Evolutionary conservation across 768 basidiomycete genomes (phyloP).

Genomic region (Coprinopsis sp.): DNA sequence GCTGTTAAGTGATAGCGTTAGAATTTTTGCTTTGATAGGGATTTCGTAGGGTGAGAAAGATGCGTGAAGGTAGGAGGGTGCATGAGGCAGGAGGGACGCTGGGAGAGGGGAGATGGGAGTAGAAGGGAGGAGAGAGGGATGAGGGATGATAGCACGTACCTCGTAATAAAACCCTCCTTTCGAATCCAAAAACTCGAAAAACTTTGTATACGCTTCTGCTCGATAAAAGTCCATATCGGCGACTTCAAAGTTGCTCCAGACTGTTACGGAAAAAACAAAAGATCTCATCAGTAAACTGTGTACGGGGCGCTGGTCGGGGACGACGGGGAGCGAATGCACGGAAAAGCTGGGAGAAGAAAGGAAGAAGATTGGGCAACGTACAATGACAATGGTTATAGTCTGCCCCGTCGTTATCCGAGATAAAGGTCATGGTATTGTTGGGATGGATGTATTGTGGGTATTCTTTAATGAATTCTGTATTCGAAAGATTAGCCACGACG

Average conservation of each 20-base stretch:
- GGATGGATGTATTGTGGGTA: slow-evolving; percentile 58
- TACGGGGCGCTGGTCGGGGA: too few species aligned
- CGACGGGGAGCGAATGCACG: too few species aligned
- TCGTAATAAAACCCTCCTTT: slow-evolving; percentile 92
- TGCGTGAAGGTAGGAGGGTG: neutral
- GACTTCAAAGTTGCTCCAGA: slow-evolving; percentile 93
- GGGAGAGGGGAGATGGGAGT: slow-evolving; percentile 1
- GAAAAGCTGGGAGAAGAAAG: neutral
- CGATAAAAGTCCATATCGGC: slow-evolving; percentile 88
- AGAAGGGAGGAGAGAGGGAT: neutral
- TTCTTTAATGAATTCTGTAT: slow-evolving; percentile 58
- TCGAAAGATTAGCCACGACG: neutral
- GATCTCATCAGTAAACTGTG: too few species aligned
- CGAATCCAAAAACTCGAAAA: slow-evolving; percentile 77
- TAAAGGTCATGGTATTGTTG: slow-evolving; percentile 67
- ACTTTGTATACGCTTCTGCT: slow-evolving; percentile 74
- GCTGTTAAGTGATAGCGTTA: too few species aligned
- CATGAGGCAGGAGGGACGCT: neutral
- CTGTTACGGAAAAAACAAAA: slow-evolving; percentile 26
- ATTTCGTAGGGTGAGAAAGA: too few species aligned
- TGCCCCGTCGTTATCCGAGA: slow-evolving; percentile 65
- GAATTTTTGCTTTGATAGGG: too few species aligned
- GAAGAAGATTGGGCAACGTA: slow-evolving; percentile 20
- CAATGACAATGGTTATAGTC: slow-evolving; percentile 71
- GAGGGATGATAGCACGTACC: slow-evolving; percentile 37